phyloP scores from a whole-genome alignment of 257 asterid species.

The Gentiana dahurica region DNA sequence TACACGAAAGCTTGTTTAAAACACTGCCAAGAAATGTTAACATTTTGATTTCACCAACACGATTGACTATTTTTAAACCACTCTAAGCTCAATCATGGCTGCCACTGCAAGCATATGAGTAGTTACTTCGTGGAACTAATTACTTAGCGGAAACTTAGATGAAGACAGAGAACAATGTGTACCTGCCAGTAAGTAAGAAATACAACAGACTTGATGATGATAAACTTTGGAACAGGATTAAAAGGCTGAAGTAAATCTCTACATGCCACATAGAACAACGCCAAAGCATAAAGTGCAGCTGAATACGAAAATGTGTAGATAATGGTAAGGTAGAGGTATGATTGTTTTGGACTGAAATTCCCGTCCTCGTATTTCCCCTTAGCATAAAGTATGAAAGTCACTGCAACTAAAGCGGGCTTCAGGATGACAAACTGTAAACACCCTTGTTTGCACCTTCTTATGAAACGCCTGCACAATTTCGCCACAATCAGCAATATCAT shows the following conservation, averaged over 20 bases:
- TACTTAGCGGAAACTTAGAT: background rate
- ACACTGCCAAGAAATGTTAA: too few relatives aligned
- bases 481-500: slow-evolving; percentile 1
- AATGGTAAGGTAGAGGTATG: slow-evolving; percentile 93
- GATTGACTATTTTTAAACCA: too few relatives aligned
- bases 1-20: too few relatives aligned
- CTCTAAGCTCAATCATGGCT: too few relatives aligned
- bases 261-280: slow-evolving; percentile 91
- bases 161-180: slow-evolving; percentile 1
- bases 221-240: slow-evolving; percentile 93
- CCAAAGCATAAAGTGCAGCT: slow-evolving; percentile 84
- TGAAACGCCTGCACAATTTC: slow-evolving; percentile 71
- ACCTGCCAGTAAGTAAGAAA: slow-evolving; percentile 99
- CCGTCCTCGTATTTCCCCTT: slow-evolving; percentile 92
- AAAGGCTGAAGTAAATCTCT: slow-evolving; percentile 90
- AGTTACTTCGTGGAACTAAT: too few relatives aligned
- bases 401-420: slow-evolving; percentile 71
- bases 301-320: slow-evolving; percentile 91
- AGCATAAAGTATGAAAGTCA: slow-evolving; percentile 75
- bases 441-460: slow-evolving; percentile 95
- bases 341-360: slow-evolving; percentile 72
- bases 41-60: too few relatives aligned
- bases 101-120: too few relatives aligned
- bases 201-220: slow-evolving; percentile 93
- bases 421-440: slow-evolving; percentile 97